Percentiles rank a stretch among this genome's conserved stretches.
Evolutionary conservation across 495 filamentous ascomycete species (phyloP).

Genomic region (Hypoxylon crocopeplum): DNA sequence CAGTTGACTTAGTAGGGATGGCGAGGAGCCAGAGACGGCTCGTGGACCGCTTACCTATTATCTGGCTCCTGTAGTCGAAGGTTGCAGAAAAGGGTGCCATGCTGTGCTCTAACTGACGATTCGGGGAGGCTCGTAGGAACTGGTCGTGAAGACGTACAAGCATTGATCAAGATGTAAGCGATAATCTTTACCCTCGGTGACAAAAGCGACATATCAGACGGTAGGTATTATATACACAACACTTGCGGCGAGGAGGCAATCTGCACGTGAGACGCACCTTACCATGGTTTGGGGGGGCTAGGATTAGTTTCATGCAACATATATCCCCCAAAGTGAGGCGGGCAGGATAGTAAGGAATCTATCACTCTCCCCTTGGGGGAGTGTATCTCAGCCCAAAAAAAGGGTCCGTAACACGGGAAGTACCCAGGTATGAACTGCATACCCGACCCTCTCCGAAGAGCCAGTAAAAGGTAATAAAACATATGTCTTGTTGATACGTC

Average conservation of each 20-base stretch:
- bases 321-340: constrained; percentile 27
- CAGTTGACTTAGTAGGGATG: background rate
- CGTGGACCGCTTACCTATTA: constrained; percentile 29
- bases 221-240: constrained; percentile 26
- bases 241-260: constrained; percentile 2
- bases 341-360: constrained; percentile 6
- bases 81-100: constrained; percentile 6
- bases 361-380: constrained; percentile 3
- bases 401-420: constrained; percentile 3
- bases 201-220: constrained; percentile 13
- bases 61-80: constrained; percentile 31
- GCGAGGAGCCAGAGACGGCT: background rate
- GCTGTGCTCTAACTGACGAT: constrained; percentile 9
- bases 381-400: constrained; percentile 19
- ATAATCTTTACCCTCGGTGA: constrained; percentile 13
- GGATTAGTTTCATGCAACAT: constrained; percentile 21
- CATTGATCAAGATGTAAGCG: constrained; percentile 23
- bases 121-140: background rate
- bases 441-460: constrained; percentile 19
- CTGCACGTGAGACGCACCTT: constrained; percentile 17
- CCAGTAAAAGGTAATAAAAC: constrained; percentile 2
- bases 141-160: constrained; percentile 21
- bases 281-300: constrained; percentile 6
- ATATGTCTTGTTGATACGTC: constrained; percentile 28
- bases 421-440: constrained; percentile 5